These are phyloP conservation scores for Verticillium tricorpus DNA, from an alignment of 2,329 filamentous ascomycete genomes.

Conservation along the genomic window DNA sequence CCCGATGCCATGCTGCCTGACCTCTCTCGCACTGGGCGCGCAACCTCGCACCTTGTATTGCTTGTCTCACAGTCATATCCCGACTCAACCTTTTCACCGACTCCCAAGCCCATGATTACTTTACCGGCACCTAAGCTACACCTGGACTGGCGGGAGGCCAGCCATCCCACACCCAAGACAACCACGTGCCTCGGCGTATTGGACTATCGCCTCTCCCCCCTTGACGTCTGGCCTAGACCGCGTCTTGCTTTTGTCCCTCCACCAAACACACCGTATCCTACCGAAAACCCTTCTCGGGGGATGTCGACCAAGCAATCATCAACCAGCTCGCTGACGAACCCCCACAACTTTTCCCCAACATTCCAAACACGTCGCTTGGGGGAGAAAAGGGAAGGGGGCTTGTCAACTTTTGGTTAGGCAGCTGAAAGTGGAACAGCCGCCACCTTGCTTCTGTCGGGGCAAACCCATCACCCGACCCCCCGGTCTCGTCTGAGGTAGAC, in stretches of 20 bases:
- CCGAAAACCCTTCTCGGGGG: neutral
- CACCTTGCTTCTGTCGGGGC: neutral
- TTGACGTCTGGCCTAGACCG: neutral
- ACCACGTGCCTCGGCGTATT: neutral
- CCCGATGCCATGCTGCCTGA: neutral
- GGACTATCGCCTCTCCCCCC: neutral
- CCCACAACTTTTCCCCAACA: neutral
- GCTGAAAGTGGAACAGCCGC: neutral
- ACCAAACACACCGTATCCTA: neutral
- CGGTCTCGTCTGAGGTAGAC: neutral
- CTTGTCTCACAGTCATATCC: neutral
- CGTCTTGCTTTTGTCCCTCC: neutral
- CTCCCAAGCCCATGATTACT: neutral
- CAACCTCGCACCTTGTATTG: neutral
- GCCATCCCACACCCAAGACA: neutral
- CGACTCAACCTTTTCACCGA: neutral
- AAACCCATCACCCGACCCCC: neutral
- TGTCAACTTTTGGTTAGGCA: neutral
- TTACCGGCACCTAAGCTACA: neutral
- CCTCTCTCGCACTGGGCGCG: neutral
- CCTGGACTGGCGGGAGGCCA: neutral
- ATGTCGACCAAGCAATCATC: neutral
- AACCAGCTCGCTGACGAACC: neutral
- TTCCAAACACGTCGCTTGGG: neutral
- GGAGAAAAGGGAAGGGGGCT: neutral